Percentiles rank a stretch among this genome's conserved stretches.
These are phyloP conservation scores for Elongisporangium anandrum DNA, from an alignment of 352 stramenopile genomes.

Conservation along the genomic window DNA sequence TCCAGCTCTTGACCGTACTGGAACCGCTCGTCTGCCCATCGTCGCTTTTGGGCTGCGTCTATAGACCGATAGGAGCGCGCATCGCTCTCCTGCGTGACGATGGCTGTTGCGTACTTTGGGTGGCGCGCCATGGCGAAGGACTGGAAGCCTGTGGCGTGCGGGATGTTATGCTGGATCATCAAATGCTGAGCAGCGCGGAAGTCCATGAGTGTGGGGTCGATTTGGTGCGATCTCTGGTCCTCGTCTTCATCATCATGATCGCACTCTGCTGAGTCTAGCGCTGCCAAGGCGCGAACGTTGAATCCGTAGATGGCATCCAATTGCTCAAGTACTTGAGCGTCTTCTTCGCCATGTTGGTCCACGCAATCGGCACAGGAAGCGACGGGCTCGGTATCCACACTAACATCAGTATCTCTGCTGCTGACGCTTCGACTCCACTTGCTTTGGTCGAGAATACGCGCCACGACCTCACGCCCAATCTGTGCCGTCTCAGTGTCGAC, in stretches of 20 bases:
- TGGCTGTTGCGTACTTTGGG: background rate
- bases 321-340: constrained; percentile 1
- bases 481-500: constrained; percentile 4
- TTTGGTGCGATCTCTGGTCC: background rate
- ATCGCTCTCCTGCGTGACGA: constrained; percentile 1
- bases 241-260: background rate
- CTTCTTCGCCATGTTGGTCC: background rate
- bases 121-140: constrained; percentile 8
- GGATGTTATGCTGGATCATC: constrained; percentile 1
- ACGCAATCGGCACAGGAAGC: background rate
- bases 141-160: constrained; percentile 1
- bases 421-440: background rate
- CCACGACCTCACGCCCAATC: constrained; percentile 10
- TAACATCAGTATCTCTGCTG: background rate
- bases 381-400: background rate
- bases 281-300: background rate
- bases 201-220: constrained; percentile 5
- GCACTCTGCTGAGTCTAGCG: background rate
- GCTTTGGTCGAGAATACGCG: background rate
- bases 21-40: constrained; percentile 31
- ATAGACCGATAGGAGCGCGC: constrained; percentile 28
- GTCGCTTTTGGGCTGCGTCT: constrained; percentile 23
- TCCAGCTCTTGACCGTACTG: constrained; percentile 18
- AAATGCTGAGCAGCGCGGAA: constrained; percentile 4
- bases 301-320: constrained; percentile 7